Percentiles rank a stretch among this genome's conserved stretches.
Evolutionary conservation across 257 asterid genomes (phyloP).

Genomic region (Solanum tacnaense): DNA sequence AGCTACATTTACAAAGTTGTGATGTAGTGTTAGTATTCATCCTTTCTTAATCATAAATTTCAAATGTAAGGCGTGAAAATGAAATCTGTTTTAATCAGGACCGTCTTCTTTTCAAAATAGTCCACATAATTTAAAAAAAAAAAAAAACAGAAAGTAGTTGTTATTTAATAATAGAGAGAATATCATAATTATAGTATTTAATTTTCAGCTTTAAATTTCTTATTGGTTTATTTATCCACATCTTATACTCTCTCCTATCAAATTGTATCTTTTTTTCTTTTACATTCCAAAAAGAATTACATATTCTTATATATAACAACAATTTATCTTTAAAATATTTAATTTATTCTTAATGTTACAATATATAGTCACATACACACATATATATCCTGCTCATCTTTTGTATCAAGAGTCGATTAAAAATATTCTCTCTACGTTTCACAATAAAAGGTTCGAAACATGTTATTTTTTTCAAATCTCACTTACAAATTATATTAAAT

Average conservation of each 20-base stretch:
- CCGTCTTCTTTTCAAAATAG: not conserved
- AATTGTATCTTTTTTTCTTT: not conserved
- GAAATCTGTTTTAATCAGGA: no score
- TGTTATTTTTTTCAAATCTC: accelerated
- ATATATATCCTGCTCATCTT: not conserved
- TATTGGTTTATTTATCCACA: not conserved
- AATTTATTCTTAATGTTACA: not conserved
- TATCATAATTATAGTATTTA: not conserved
- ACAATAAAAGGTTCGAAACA: accelerated
- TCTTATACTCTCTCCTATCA: not conserved
- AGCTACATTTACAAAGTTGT: not conserved
- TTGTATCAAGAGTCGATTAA: not conserved
- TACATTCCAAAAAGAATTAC: not conserved
- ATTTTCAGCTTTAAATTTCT: not conserved
- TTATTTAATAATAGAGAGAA: not conserved
- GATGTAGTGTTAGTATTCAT: not conserved
- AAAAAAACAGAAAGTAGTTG: not conserved
- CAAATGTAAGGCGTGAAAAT: no score
- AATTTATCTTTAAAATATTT: not conserved
- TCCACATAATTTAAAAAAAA: not conserved
- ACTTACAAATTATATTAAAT: not conserved
- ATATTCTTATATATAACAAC: not conserved
- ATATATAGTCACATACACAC: not conserved
- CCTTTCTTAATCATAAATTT: no score
- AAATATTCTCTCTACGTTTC: no score